Conservation (phyloP, 2,329 filamentous ascomycete species). For the Fusarium temperatum region DNA sequence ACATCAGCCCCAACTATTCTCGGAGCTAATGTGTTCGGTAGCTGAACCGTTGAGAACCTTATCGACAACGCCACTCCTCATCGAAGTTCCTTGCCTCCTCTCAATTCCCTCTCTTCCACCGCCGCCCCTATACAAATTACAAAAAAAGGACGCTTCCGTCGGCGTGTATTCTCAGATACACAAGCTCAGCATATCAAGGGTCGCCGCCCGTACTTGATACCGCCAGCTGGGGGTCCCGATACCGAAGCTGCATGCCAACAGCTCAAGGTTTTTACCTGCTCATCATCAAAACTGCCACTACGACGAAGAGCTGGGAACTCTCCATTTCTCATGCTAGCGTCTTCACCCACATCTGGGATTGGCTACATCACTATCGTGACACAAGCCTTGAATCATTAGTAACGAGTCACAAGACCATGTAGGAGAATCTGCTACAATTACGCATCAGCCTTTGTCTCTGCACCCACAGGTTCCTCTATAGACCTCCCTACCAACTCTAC, state of each 20-base stretch:
- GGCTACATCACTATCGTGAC: neutral
- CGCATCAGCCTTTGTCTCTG: rapidly evolving
- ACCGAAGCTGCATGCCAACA: neutral
- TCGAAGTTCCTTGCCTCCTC: neutral
- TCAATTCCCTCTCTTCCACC: too few species aligned
- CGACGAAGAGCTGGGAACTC: neutral
- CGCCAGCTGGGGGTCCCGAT: too few species aligned
- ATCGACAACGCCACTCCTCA: rapidly evolving
- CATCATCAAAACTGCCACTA: neutral
- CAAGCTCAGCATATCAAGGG: slow-evolving; percentile 11
- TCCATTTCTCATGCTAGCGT: neutral
- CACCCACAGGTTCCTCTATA: rapidly evolving
- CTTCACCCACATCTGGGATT: neutral
- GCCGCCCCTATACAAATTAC: neutral
- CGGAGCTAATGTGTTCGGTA: neutral
- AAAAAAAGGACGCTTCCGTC: neutral
- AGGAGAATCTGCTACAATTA: rapidly evolving
- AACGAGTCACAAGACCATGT: rapidly evolving
- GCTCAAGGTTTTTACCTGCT: neutral
- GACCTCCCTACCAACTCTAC: rapidly evolving
- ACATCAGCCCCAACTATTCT: rapidly evolving
- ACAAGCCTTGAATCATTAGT: neutral
- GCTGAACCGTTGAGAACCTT: rapidly evolving
- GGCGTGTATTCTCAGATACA: neutral
- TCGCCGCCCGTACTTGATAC: slow-evolving; percentile 1